phyloP scores from a whole-genome alignment of 225 moss, liverwort and hornwort genomes.

The Asterella californica region DNA sequence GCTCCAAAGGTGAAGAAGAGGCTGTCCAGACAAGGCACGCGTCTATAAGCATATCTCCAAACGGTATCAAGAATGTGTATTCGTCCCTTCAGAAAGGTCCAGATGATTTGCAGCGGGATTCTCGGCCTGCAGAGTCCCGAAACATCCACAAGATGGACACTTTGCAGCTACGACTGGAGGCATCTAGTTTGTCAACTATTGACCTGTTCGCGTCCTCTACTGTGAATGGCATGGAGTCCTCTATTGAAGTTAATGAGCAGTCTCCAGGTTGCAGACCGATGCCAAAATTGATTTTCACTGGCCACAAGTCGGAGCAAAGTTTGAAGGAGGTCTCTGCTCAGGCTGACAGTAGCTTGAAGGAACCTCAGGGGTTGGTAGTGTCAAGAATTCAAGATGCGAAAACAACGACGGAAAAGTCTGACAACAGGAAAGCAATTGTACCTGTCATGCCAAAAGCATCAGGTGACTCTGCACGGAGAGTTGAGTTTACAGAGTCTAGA shows the following conservation, averaged over 20 bases:
- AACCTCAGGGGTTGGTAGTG: not conserved
- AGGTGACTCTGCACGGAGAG: not conserved
- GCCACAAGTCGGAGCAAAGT: slow-evolving; percentile 41
- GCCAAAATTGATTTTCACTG: slow-evolving; percentile 46
- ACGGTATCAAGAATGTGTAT: slow-evolving; percentile 11
- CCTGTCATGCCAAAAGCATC: slow-evolving; percentile 1
- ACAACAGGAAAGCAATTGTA: not conserved
- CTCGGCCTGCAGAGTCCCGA: slow-evolving; percentile 8
- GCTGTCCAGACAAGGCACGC: slow-evolving; percentile 7
- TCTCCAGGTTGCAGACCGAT: slow-evolving; percentile 20
- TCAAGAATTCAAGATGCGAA: slow-evolving; percentile 11
- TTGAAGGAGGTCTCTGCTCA: slow-evolving; percentile 17
- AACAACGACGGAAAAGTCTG: slow-evolving; percentile 14
- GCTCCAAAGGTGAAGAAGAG: slow-evolving; percentile 15
- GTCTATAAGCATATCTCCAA: slow-evolving; percentile 21
- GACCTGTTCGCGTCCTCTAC: slow-evolving; percentile 7
- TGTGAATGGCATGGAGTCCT: slow-evolving; percentile 1
- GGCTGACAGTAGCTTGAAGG: not conserved
- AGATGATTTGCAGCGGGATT: slow-evolving; percentile 19
- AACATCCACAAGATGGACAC: slow-evolving; percentile 14
- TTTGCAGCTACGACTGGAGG: slow-evolving; percentile 15
- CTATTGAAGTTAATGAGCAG: slow-evolving; percentile 26
- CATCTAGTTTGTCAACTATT: not conserved
- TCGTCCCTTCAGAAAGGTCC: slow-evolving; percentile 9
- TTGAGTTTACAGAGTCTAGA: slow-evolving; percentile 14